These are phyloP conservation scores for Rhizopus delemar DNA, from an alignment of 371 early-diverging fungal genomes.

Conservation along the genomic window DNA sequence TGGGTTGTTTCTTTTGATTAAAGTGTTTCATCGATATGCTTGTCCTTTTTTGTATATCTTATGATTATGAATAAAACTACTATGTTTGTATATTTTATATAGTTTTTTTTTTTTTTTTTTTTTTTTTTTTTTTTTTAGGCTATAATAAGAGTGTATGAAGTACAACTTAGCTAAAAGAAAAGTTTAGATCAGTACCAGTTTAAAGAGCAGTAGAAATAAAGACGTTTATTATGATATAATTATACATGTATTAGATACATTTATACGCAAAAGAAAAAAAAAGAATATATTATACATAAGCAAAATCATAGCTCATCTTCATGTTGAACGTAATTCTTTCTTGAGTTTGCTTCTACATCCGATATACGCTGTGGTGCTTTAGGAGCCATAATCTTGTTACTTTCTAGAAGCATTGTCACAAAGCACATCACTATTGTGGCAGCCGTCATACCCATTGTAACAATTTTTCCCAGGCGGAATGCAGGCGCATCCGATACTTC, in stretches of 20 bases:
- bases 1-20: constrained; percentile 45
- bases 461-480: constrained; percentile 41
- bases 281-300: background rate
- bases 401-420: constrained; percentile 22
- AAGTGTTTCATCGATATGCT: background rate
- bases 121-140: too few relatives aligned
- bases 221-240: too few relatives aligned
- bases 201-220: too few relatives aligned
- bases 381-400: constrained; percentile 33
- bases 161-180: too few relatives aligned
- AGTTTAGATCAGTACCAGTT: too few relatives aligned
- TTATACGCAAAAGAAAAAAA: background rate
- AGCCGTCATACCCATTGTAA: constrained; percentile 36
- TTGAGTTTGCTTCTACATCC: constrained; percentile 27
- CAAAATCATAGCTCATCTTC: constrained; percentile 21
- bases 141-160: too few relatives aligned
- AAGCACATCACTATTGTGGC: constrained; percentile 28
- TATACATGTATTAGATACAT: background rate
- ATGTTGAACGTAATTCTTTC: constrained; percentile 3
- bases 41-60: background rate
- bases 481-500: constrained; percentile 27
- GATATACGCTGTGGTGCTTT: constrained; percentile 32
- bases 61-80: background rate
- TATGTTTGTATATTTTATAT: background rate
- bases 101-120: background rate